These are phyloP conservation scores for Pseudomonodictys pantanalensis DNA, from an alignment of 495 filamentous ascomycete species.

Conservation along the genomic window DNA sequence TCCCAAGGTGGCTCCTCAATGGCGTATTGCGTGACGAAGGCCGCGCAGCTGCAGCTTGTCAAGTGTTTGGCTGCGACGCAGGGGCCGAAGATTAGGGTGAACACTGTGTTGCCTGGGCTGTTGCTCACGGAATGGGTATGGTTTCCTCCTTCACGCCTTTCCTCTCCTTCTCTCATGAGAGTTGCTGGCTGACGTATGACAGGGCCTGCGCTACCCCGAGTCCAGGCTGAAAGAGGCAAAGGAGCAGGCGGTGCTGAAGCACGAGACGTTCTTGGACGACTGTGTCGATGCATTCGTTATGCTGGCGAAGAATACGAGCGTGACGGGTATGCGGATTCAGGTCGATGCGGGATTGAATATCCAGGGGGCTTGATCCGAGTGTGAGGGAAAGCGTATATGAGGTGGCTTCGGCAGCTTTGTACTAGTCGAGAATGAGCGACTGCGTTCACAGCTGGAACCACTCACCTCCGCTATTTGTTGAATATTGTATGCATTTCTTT, in stretches of 20 bases:
- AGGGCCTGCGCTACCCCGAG: constrained; percentile 38
- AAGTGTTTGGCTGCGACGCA: constrained; percentile 67
- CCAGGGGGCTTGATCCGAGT: constrained; percentile 7
- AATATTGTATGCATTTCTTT: too few species aligned
- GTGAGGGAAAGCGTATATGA: too few species aligned
- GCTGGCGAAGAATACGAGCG: constrained; percentile 44
- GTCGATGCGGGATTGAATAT: constrained; percentile 35
- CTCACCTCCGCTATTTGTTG: too few species aligned
- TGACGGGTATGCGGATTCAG: constrained; percentile 42
- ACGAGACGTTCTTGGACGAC: constrained; percentile 42
- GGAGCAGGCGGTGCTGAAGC: constrained; percentile 39
- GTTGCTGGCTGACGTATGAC: not conserved
- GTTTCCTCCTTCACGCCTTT: not conserved
- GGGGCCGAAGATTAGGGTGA: constrained; percentile 63
- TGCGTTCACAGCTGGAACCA: too few species aligned
- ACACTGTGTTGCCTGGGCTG: constrained; percentile 65
- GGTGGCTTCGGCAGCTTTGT: too few species aligned
- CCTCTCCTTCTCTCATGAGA: not conserved
- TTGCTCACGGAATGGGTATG: constrained; percentile 70
- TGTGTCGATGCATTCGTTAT: constrained; percentile 43
- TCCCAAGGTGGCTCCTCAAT: constrained; percentile 55
- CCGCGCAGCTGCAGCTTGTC: constrained; percentile 68
- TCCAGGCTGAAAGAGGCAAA: constrained; percentile 34
- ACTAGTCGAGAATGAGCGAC: too few species aligned
- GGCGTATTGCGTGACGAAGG: constrained; percentile 66